These are phyloP conservation scores for Cytospora piceicola DNA, from an alignment of 2,329 filamentous ascomycete species.

Conservation along the genomic window DNA sequence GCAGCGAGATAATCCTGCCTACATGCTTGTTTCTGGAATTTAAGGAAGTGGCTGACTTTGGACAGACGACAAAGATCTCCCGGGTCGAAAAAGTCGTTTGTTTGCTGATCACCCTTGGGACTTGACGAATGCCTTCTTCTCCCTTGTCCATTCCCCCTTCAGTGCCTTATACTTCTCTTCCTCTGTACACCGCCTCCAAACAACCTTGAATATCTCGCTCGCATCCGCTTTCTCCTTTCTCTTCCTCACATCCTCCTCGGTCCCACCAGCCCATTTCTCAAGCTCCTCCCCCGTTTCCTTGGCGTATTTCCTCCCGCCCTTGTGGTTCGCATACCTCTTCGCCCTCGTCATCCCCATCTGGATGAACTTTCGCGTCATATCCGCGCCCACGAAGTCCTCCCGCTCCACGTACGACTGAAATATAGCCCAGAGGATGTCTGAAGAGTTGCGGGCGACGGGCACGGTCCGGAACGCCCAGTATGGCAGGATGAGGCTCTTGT, in stretches of 20 bases:
- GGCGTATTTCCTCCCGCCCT: slow-evolving; percentile 58
- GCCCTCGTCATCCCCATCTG: slow-evolving; percentile 69
- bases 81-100: too few relatives aligned
- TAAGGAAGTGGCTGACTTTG: too few relatives aligned
- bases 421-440: slow-evolving; percentile 50
- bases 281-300: slow-evolving; percentile 46
- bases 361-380: slow-evolving; percentile 66
- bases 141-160: slow-evolving; percentile 41
- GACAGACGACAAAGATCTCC: too few relatives aligned
- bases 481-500: slow-evolving; percentile 63
- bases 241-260: slow-evolving; percentile 47
- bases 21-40: too few relatives aligned
- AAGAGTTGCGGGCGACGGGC: slow-evolving; percentile 54
- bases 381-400: slow-evolving; percentile 65
- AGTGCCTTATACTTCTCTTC: slow-evolving; percentile 48
- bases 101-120: neutral
- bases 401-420: slow-evolving; percentile 57
- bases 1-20: too few relatives aligned
- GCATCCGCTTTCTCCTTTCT: slow-evolving; percentile 54
- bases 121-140: slow-evolving; percentile 14
- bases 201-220: slow-evolving; percentile 51
- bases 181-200: slow-evolving; percentile 51
- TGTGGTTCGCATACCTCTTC: slow-evolving; percentile 61
- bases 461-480: slow-evolving; percentile 63
- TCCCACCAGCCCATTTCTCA: slow-evolving; percentile 41